Base-by-base conservation (phyloP, 345 rosid genomes). In the Eucalyptus pauciflora region DNA sequence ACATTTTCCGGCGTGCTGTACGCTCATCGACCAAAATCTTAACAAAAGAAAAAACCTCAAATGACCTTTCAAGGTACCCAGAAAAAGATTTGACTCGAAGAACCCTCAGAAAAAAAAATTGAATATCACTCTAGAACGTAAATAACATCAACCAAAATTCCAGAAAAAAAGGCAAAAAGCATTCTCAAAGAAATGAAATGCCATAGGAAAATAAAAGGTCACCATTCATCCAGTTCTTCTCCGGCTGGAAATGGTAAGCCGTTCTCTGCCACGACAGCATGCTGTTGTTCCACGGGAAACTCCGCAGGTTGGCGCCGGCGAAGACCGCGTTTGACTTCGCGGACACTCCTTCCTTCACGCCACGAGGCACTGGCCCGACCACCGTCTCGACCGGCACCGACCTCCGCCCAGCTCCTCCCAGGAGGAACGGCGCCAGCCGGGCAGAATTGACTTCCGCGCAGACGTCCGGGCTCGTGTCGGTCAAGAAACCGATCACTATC, bases 221-320 rank as follows among this genome's bases (percentile, higher is more conserved):
- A 97, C 99, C 99, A 79, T 97, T 97, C 99, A 97, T 97, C 99
- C 99, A 97, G 54, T 97, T 97, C 91, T 95, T 94, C 89, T 95
- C 96, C 1, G 99, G 99, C 88, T 97, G 99, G 67, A 97, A 97
- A 91, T 97, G 99, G 92, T 96, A 96, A 22, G 99, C 94, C 41
- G 98, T 95, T 90, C 98, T 94, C 92, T 97, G 98, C 99, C 99
- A 97, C 1, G 99, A 95, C 93, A 97, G 86, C 93, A 97, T 93
- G 90, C 93, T 95, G 85, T 97, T 96, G 92, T 94, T 95, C 99
- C 99, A 97, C 4, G 94, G 91, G 91, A 86, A 96, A 90, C 91
- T 62, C 31, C 86, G 89, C 16, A 90, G 51, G 43, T 60, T 25
- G 27, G 25, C 64, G 10, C 43, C 62, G 2, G 89, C 88, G 50